Evolutionary conservation across 2,329 filamentous ascomycete genomes (phyloP).

Genomic region (Escovopsis sp.): DNA sequence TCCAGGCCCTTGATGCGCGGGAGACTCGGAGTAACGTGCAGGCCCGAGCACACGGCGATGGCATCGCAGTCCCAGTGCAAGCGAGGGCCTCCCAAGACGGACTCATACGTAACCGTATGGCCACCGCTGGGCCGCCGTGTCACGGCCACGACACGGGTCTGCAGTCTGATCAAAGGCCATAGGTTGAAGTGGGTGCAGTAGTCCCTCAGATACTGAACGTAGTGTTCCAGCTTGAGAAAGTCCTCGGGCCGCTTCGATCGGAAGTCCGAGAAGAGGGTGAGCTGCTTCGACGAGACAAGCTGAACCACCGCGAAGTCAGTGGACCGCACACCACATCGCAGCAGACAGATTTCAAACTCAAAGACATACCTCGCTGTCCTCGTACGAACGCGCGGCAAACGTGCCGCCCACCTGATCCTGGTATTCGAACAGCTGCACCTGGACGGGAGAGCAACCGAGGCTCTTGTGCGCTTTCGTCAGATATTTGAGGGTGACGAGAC

Average conservation of each 20-base stretch:
- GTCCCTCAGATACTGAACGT: conserved; percentile 23
- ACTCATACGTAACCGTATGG: conserved; percentile 3
- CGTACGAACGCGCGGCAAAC: conserved; percentile 26
- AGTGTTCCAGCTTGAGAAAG: conserved; percentile 23
- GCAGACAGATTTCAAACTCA: too few relatives aligned
- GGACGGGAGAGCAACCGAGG: conserved; percentile 18
- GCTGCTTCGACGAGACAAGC: conserved; percentile 29
- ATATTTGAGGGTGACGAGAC: conserved; percentile 22
- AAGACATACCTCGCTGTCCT: conserved; percentile 22
- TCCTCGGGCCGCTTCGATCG: conserved; percentile 21
- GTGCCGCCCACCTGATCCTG: conserved; percentile 25
- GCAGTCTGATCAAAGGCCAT: conserved; percentile 20
- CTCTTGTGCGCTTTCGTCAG: conserved; percentile 17
- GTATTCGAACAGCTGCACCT: conserved; percentile 26
- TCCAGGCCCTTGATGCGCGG: conserved; percentile 22
- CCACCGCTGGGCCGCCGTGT: conserved; percentile 1
- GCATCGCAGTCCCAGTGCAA: conserved; percentile 23
- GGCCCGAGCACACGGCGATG: conserved; percentile 26
- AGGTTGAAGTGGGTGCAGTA: conserved; percentile 24
- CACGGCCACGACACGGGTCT: conserved; percentile 15
- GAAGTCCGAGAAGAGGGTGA: conserved; percentile 33
- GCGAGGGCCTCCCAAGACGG: background rate
- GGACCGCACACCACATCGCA: too few relatives aligned
- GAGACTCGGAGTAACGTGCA: conserved; percentile 23
- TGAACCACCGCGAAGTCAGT: conserved; percentile 6